Conservation (phyloP, 805 yeast genomes). For the Hanseniaspora valbyensis region DNA sequence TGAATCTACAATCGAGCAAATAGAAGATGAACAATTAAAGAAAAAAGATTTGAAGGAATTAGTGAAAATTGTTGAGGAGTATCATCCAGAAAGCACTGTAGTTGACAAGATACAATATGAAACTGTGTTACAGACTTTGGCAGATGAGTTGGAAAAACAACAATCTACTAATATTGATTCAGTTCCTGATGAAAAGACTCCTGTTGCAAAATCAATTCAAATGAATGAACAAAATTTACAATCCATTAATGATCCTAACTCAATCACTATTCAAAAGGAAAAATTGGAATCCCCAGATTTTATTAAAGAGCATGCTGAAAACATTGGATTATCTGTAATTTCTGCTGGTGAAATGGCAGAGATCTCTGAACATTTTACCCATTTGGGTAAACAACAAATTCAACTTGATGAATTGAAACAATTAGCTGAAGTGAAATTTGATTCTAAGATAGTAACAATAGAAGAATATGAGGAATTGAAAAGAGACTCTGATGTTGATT, state of each 20-base stretch:
- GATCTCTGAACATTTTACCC: constrained; percentile 25
- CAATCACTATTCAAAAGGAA: neutral
- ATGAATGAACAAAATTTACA: neutral
- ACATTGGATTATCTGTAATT: constrained; percentile 2
- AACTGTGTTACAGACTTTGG: neutral
- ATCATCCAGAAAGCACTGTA: neutral
- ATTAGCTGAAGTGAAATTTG: neutral
- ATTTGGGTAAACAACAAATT: constrained; percentile 20
- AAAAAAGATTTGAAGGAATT: neutral
- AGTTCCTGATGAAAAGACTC: too few species aligned
- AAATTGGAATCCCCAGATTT: constrained; percentile 3
- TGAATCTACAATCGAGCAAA: too few species aligned
- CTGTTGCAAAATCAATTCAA: neutral
- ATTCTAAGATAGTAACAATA: neutral
- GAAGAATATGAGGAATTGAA: neutral
- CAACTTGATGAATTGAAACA: neutral
- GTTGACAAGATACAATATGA: neutral
- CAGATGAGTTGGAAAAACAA: neutral
- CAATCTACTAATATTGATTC: too few species aligned
- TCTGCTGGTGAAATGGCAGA: constrained; percentile 13
- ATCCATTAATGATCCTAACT: neutral
- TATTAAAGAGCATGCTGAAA: neutral
- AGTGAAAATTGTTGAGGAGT: neutral
- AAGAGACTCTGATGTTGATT: neutral
- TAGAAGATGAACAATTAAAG: too few species aligned